Conservation (phyloP, 2,329 filamentous ascomycete species). For the Aspergillus bombycis region DNA sequence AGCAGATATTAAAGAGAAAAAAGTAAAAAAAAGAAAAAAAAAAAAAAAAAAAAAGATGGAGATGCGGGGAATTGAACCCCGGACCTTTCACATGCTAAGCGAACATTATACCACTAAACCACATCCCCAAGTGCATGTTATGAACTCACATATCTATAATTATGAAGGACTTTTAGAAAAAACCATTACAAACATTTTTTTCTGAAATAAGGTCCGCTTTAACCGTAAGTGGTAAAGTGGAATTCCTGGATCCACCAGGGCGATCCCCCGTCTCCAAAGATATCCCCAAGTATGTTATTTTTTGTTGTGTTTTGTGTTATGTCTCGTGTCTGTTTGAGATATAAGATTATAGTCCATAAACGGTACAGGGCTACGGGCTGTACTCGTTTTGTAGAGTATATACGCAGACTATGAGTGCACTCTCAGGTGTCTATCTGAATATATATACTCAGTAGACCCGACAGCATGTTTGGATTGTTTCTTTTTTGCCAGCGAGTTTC, state of each 20-base stretch:
- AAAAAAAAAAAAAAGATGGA: neutral
- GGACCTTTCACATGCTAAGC: slow-evolving; percentile 3
- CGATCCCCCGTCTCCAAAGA: neutral
- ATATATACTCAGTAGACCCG: neutral
- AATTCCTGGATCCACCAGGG: neutral
- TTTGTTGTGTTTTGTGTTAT: too few relatives aligned
- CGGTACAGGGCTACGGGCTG: neutral
- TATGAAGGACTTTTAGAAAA: neutral
- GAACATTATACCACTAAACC: slow-evolving; percentile 4
- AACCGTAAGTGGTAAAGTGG: neutral
- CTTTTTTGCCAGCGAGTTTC: too few relatives aligned
- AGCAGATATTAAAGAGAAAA: neutral
- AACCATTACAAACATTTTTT: neutral
- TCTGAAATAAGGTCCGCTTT: neutral
- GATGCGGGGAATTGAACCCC: slow-evolving; percentile 4
- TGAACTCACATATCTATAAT: accelerated
- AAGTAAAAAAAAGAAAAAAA: neutral
- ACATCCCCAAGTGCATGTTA: neutral
- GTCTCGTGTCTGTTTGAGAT: neutral
- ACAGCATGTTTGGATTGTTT: too few relatives aligned
- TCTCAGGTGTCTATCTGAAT: neutral
- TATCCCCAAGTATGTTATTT: neutral
- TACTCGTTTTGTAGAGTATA: neutral
- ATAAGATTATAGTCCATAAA: neutral
- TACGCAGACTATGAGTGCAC: neutral